Evolutionary conservation across 2,329 filamentous ascomycete species (phyloP), one percentile per base, ranked within the genome.

Genomic region (Penicillium oxalicum): DNA sequence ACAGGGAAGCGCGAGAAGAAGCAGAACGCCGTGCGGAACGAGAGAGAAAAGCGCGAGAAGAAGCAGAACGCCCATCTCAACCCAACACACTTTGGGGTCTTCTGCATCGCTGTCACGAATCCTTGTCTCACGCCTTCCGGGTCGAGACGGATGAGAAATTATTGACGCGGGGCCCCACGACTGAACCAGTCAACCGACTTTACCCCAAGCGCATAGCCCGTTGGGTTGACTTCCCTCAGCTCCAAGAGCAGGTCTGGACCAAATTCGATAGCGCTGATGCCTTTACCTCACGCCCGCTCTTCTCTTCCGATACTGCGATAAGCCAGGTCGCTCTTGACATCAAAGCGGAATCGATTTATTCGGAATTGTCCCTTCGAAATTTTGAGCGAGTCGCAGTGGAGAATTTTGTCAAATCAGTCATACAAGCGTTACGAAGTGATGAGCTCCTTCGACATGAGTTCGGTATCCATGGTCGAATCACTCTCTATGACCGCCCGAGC

Each of bases 351-450:
- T 53, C 50, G 28, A 63, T 62, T 12, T 58, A 56, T 44, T 61
- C 53, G 24, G 58, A 62, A 54, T 43, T 44, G 8, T 53, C 50
- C 9, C 44, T 62, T 44, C 50, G 47, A 24, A 53, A 60, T 49
- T 61, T 62, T 51, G 37, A 61, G 52, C 51, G 52, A 51, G 54
- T 59, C 5, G 60, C 50, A 3, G 54, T 61, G 18, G 56, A 64
- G 51, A 58, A 56, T 40, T 57, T 61, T 53, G 48, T 60, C 26
- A 38, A 58, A 50, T 51, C 27, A 9, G 44, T 54, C n/a, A 52
- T 59, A 42, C n/a, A 56, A 11, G 45, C 39, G 9, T 47, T 61
- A 12, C 44, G 34, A 48, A 51, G 55, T 7, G 42, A 59, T 48
- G 48, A 54, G 51, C 4, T 13, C 18, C 47, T 61, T 50, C 45